Evolutionary conservation across 352 stramenopile genomes (phyloP).

Genomic region (Thraustochytrium striatum): DNA sequence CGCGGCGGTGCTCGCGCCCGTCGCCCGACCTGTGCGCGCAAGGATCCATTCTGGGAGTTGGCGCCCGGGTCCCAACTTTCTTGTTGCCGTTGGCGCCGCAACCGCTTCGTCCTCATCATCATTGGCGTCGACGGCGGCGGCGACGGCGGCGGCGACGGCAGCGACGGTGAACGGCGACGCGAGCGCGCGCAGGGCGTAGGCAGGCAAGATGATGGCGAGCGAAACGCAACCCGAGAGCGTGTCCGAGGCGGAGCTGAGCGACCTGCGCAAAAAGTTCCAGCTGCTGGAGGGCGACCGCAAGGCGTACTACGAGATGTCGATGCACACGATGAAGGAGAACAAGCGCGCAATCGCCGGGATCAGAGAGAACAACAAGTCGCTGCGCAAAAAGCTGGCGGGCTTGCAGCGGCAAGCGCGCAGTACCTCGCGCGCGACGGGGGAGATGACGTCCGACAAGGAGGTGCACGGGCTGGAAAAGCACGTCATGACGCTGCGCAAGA

Average conservation of each 20-base stretch:
- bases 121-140: no score
- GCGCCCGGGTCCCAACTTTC: no score
- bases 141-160: no score
- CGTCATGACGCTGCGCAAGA: conserved; percentile 56
- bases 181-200: no score
- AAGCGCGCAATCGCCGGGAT: conserved; percentile 64
- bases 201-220: not conserved
- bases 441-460: conserved; percentile 12
- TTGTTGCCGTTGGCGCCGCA: no score
- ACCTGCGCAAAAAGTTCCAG: conserved; percentile 76
- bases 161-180: no score
- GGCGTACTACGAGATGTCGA: conserved; percentile 61
- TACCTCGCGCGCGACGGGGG: not conserved
- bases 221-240: conserved; percentile 9
- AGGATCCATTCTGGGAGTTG: no score
- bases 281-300: conserved; percentile 61
- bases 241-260: conserved; percentile 47
- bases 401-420: not conserved
- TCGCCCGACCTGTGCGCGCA: no score
- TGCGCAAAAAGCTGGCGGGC: conserved; percentile 55
- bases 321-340: conserved; percentile 58
- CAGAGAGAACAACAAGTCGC: conserved; percentile 42
- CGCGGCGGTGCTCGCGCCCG: no score
- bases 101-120: no score
- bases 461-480: conserved; percentile 66